Percentiles rank a stretch among this genome's conserved stretches.
Conservation (phyloP, 257 asterid species). For the Penstemon newberryi region DNA sequence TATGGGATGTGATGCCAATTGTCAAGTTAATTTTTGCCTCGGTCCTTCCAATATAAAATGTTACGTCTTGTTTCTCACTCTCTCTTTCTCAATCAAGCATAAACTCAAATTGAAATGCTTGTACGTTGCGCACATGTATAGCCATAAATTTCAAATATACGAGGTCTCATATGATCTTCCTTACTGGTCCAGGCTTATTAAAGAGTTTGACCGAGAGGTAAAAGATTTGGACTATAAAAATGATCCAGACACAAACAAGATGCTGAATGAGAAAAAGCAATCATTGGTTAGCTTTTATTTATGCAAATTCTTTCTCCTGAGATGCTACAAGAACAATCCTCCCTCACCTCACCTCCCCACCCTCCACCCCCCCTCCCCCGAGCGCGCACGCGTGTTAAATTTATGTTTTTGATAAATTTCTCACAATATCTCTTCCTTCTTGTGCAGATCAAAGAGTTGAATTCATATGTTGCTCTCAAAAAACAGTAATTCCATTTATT, state of each 20-base stretch:
- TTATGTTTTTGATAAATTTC: slow-evolving; percentile 11
- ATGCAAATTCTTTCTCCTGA: slow-evolving; percentile 8
- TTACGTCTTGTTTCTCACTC: not conserved
- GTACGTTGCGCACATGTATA: not conserved
- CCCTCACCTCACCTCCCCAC: too few relatives aligned
- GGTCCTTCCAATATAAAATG: not conserved
- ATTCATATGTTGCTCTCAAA: slow-evolving; percentile 93
- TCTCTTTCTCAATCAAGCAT: slow-evolving; percentile 10
- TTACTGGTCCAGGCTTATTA: slow-evolving; percentile 66
- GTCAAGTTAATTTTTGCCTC: slow-evolving; percentile 2
- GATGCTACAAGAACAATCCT: not conserved
- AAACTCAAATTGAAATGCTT: not conserved
- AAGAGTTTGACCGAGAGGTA: slow-evolving; percentile 80
- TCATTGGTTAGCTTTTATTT: slow-evolving; percentile 59
- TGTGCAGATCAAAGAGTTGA: slow-evolving; percentile 92
- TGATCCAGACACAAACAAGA: slow-evolving; percentile 68
- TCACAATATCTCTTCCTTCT: slow-evolving; percentile 31
- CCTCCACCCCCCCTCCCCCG: too few relatives aligned
- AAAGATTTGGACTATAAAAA: slow-evolving; percentile 72
- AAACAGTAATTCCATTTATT: slow-evolving; percentile 65
- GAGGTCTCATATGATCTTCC: slow-evolving; percentile 16
- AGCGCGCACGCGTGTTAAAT: too few relatives aligned
- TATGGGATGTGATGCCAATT: not conserved
- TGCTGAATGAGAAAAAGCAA: slow-evolving; percentile 85
- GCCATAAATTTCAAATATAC: slow-evolving; percentile 21